Conservation (phyloP, 495 filamentous ascomycete genomes). For the Pseudoneurospora amorphoporcata region DNA sequence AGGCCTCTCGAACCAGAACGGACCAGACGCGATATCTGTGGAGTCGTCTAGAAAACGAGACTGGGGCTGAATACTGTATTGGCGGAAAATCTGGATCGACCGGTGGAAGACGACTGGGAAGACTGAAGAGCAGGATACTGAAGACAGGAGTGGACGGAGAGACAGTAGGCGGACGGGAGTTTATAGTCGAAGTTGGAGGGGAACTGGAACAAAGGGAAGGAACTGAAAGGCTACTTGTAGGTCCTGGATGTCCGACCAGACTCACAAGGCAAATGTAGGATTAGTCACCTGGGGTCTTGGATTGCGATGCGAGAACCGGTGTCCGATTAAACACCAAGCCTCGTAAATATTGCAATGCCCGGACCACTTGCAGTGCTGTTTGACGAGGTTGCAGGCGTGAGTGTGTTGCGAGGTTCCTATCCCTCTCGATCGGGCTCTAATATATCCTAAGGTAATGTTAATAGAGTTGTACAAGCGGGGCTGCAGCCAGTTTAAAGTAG, state of each 20-base stretch:
- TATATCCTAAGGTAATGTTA: background rate
- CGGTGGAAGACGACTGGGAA: background rate
- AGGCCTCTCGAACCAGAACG: background rate
- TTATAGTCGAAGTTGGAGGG: background rate
- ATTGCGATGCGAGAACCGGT: background rate
- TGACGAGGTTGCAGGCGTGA: background rate
- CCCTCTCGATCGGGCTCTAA: background rate
- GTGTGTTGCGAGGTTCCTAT: background rate
- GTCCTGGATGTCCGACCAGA: background rate
- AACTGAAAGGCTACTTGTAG: background rate
- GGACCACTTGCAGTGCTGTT: background rate
- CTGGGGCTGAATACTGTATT: background rate
- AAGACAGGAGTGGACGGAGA: background rate
- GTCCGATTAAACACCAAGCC: background rate
- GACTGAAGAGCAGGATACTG: background rate
- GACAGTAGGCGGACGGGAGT: background rate
- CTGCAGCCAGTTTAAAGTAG: background rate
- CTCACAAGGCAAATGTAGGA: background rate
- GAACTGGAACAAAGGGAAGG: background rate
- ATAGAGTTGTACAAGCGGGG: background rate
- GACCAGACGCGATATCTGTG: background rate
- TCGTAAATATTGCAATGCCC: background rate
- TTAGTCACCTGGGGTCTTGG: background rate
- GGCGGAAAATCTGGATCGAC: background rate
- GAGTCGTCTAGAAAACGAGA: background rate